Percentiles rank a stretch among this genome's conserved stretches.
Evolutionary conservation across 2,329 filamentous ascomycete species (phyloP).

Genomic region (Fusarium sarcochroum): DNA sequence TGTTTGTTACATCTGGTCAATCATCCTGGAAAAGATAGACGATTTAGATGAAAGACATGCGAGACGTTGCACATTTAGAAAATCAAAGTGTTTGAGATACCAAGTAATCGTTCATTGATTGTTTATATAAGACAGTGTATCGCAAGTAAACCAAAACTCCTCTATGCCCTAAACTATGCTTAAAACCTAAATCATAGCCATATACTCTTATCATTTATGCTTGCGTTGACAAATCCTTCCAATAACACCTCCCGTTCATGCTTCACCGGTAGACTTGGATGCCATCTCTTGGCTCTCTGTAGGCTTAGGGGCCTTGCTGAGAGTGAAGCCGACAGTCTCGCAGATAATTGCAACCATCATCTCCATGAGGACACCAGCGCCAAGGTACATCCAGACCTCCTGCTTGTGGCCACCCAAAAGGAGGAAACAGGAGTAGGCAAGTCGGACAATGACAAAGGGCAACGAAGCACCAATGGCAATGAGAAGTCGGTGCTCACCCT

Average conservation of each 20-base stretch:
- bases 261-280: slow-evolving; percentile 5
- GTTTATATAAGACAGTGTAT: slow-evolving; percentile 1
- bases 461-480: slow-evolving; percentile 56
- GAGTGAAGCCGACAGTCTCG: slow-evolving; percentile 50
- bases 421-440: slow-evolving; percentile 50
- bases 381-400: slow-evolving; percentile 52
- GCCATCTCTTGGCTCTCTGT: slow-evolving; percentile 20
- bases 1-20: slow-evolving; percentile 1
- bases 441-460: slow-evolving; percentile 53
- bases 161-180: not conserved
- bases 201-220: not conserved
- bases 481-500: slow-evolving; percentile 70
- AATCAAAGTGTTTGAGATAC: slow-evolving; percentile 28
- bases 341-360: slow-evolving; percentile 52
- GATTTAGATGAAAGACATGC: slow-evolving; percentile 23
- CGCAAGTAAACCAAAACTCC: not conserved
- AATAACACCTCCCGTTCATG: not conserved
- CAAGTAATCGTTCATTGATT: slow-evolving; percentile 22
- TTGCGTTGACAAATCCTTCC: not conserved
- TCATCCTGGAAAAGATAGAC: slow-evolving; percentile 14
- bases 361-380: slow-evolving; percentile 53
- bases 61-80: slow-evolving; percentile 3
- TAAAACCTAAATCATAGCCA: not conserved
- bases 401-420: slow-evolving; percentile 49
- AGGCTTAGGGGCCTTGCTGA: slow-evolving; percentile 42